A percentile compares a stretch with the other conserved stretches of the same genome.
Conservation (phyloP, 1,284 basidiomycete genomes). For the Puccinia novopanici region DNA sequence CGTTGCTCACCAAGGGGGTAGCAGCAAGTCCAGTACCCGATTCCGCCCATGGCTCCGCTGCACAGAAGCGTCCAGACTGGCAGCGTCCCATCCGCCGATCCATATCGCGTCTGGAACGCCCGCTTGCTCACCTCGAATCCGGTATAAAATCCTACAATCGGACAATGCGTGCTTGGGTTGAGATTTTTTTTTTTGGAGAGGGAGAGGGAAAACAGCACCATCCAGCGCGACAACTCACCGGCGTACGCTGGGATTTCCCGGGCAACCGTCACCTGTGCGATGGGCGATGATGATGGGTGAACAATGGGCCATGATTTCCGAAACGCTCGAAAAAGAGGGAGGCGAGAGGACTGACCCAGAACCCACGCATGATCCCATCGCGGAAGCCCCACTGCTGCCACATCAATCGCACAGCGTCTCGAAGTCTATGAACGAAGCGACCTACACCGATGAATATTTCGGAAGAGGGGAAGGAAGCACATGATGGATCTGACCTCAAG, state of each 20-base stretch:
- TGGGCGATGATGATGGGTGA: not conserved
- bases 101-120: constrained; percentile 66
- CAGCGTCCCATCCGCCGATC: constrained; percentile 61
- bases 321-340: not conserved
- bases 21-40: constrained; percentile 89
- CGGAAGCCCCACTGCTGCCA: constrained; percentile 80
- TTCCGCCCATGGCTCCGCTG: constrained; percentile 83
- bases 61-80: constrained; percentile 86
- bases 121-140: constrained; percentile 88
- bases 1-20: constrained; percentile 72
- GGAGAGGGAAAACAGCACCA: no score
- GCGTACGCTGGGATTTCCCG: constrained; percentile 94
- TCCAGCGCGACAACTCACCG: constrained; percentile 60
- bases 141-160: constrained; percentile 63
- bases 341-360: constrained; percentile 69
- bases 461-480: no score
- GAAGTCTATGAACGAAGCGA: constrained; percentile 1
- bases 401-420: constrained; percentile 73
- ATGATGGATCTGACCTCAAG: constrained; percentile 14
- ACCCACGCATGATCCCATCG: constrained; percentile 89
- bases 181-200: not conserved
- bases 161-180: constrained; percentile 63
- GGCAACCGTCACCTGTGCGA: constrained; percentile 75
- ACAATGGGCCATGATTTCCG: not conserved
- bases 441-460: no score